phyloP scores from a whole-genome alignment of 805 yeast genomes.

The Starmera pachycereana region DNA sequence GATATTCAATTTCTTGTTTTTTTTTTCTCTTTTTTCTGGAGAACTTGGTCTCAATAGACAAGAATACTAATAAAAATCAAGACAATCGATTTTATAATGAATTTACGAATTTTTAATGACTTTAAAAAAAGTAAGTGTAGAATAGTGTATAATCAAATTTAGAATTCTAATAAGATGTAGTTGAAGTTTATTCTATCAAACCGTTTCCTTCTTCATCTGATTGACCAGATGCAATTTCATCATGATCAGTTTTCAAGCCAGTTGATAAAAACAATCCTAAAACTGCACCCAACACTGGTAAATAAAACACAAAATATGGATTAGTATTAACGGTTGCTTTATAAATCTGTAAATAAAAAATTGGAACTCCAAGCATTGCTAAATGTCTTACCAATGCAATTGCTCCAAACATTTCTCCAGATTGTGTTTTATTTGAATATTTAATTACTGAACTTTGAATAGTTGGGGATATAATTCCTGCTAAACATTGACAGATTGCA shows the following conservation, averaged over 20 bases:
- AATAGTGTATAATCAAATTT: too few relatives aligned
- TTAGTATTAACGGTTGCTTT: constrained; percentile 5
- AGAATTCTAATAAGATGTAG: too few relatives aligned
- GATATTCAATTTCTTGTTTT: too few relatives aligned
- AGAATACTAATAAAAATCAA: too few relatives aligned
- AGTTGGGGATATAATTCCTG: constrained; percentile 13
- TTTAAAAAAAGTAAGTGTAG: too few relatives aligned
- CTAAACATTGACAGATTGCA: constrained; percentile 9
- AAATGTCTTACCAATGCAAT: constrained; percentile 13
- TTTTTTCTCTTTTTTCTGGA: too few relatives aligned
- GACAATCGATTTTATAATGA: too few relatives aligned
- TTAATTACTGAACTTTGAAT: constrained; percentile 11
- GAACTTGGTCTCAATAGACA: too few relatives aligned
- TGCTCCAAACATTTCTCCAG: constrained; percentile 16
- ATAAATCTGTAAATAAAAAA: constrained; percentile 10
- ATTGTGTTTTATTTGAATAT: constrained; percentile 8
- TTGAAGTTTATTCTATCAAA: too few relatives aligned
- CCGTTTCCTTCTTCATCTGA: constrained; percentile 4
- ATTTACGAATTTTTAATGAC: too few relatives aligned
- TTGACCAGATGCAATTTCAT: constrained; percentile 23
- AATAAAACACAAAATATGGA: constrained; percentile 2
- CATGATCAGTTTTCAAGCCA: too few relatives aligned
- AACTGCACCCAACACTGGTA: constrained; percentile 1
- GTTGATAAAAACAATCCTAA: not conserved
- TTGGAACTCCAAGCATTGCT: constrained; percentile 10